Evolutionary conservation across 2,329 filamentous ascomycete genomes (phyloP), one percentile per base, ranked within the genome.

Genomic region (Diaporthe ampelina): DNA sequence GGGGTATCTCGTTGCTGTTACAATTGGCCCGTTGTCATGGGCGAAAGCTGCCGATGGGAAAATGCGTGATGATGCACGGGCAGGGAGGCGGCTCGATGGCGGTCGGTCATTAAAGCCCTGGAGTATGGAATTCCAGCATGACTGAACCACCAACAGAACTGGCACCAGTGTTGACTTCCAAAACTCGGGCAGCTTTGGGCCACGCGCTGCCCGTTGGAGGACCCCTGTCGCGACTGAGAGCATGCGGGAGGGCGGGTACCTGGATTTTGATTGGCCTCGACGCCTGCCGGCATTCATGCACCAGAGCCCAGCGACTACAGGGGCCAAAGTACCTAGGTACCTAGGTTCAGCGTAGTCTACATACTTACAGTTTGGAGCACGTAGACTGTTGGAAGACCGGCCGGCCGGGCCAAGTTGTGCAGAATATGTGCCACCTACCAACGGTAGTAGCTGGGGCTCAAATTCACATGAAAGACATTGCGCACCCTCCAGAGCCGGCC

Each of bases 201-300:
- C 56, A 63, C 65, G 56, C 52, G 57, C 56, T 65, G 57, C 24
- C 70, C 70, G 70, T 72, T 63, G 76, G 78, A 77, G 76, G 43
- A 70, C 73, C 73, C 73, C 73, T 73, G 73, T 73, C 73, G 73
- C 73, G 73, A 75, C 73, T 67, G 54, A 54, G 32, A 68, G 70
- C 70, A 72, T 72, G 70, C 58, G 26, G 32, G 54, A 52, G 57
- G 10, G 70, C 45, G 54, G 56, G 70, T 52, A 40, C 54, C 56
- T 48, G 70, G 57, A 61, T 52, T 40, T 40, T 72, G 58, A 72
- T 72, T 72, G 70, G 70, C 50, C n/a, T 21, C 5, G 19, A 54
- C 21, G 48, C 32, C 63, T 68, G 48, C 63, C 48, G 43, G 48
- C 48, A 67, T 68, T 68, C 48, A 68, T 68, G 63, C 63, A 54